Conservation (phyloP, 2,329 filamentous ascomycete species). For the Xylariaceae sp. region DNA sequence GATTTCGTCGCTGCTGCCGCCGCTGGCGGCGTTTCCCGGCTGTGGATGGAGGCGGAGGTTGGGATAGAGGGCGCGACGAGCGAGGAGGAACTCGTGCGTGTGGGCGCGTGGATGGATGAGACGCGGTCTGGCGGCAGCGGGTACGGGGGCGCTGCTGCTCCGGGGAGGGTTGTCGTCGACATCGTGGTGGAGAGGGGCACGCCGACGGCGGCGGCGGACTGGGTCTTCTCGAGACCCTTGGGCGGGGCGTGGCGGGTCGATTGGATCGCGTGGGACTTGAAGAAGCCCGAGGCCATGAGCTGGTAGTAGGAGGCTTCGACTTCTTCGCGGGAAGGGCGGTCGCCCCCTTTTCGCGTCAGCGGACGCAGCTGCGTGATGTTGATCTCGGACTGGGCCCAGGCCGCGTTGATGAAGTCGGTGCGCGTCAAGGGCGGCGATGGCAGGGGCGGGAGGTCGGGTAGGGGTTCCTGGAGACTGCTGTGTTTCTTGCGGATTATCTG, state of each 20-base stretch:
- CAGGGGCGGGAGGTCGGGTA: constrained; percentile 13
- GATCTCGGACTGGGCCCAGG: constrained; percentile 28
- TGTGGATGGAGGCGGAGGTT: constrained; percentile 4
- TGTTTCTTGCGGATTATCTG: constrained; percentile 26
- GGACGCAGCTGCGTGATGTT: constrained; percentile 17
- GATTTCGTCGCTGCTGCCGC: not conserved
- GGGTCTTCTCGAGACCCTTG: constrained; percentile 3
- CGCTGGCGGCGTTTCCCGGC: not conserved
- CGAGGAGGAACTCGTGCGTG: constrained; percentile 3
- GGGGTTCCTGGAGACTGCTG: constrained; percentile 30
- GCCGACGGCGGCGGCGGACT: not conserved
- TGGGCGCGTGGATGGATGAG: constrained; percentile 19
- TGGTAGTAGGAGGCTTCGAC: constrained; percentile 52
- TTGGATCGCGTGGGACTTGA: constrained; percentile 52
- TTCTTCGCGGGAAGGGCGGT: constrained; percentile 42
- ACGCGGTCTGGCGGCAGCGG: constrained; percentile 16
- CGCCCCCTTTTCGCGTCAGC: constrained; percentile 11
- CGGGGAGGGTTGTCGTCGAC: no score
- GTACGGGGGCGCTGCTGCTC: no score
- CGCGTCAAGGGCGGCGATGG: constrained; percentile 12
- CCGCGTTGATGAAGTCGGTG: constrained; percentile 18
- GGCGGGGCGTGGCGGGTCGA: constrained; percentile 45
- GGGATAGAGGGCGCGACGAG: not conserved
- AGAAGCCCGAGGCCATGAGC: constrained; percentile 54
- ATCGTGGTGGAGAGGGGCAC: no score